These are phyloP conservation scores for Cryptococcus hybrid DNA, from an alignment of 1,284 basidiomycete genomes.

Conservation along the genomic window DNA sequence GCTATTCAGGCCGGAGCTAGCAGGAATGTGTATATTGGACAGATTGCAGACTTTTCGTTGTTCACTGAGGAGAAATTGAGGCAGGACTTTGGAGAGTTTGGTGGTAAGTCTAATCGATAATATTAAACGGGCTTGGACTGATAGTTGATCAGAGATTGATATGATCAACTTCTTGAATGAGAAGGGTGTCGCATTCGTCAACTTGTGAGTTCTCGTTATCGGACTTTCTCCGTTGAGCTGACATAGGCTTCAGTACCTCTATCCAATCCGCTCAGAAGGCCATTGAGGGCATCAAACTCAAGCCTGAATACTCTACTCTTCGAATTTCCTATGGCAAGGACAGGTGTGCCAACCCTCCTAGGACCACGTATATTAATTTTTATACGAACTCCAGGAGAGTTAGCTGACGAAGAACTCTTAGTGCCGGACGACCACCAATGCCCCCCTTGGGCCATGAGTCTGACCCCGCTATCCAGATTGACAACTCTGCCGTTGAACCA, in stretches of 20 bases:
- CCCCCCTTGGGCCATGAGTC: background rate
- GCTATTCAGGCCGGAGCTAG: constrained; percentile 87
- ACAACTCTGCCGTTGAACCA: background rate
- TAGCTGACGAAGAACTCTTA: background rate
- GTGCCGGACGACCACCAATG: background rate
- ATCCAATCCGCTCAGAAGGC: constrained; percentile 93
- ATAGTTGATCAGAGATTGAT: constrained; percentile 63
- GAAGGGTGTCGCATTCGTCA: constrained; percentile 95
- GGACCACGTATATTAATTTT: constrained; percentile 4
- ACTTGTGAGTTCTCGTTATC: constrained; percentile 57
- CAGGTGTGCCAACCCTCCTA: constrained; percentile 65
- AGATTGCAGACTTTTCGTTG: constrained; percentile 85
- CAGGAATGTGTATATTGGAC: constrained; percentile 90
- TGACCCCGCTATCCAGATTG: background rate
- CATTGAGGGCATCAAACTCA: constrained; percentile 84
- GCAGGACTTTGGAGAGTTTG: constrained; percentile 85
- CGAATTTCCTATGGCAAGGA: constrained; percentile 92
- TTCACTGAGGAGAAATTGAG: constrained; percentile 82
- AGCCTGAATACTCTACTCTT: constrained; percentile 75
- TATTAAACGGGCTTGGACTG: background rate
- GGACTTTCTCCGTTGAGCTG: background rate
- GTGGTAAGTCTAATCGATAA: constrained; percentile 52
- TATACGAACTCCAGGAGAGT: background rate
- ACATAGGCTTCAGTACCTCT: constrained; percentile 56
- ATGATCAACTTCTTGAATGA: constrained; percentile 92